phyloP scores from a whole-genome alignment of 2,329 filamentous ascomycete genomes.

The Fusarium sp. region DNA sequence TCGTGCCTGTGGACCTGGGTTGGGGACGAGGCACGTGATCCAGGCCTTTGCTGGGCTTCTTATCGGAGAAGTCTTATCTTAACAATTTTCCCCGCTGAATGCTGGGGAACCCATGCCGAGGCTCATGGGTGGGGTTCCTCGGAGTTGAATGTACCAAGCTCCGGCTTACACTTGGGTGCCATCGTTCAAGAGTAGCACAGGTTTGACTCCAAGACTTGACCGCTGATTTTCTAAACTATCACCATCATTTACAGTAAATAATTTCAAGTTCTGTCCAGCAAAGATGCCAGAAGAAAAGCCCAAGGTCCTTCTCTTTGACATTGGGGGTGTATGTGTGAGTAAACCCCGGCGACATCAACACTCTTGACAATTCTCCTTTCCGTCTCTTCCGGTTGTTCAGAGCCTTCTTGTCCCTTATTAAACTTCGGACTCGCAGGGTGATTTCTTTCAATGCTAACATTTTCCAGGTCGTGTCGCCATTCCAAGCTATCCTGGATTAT shows the following conservation, averaged over 20 bases:
- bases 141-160: constrained; percentile 13
- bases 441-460: not conserved
- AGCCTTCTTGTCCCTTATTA: not conserved
- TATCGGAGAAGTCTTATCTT: constrained; percentile 10
- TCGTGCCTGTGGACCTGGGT: constrained; percentile 49
- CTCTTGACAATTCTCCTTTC: not conserved
- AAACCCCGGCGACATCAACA: not conserved
- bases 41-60: too few relatives aligned
- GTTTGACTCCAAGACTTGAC: not conserved
- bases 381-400: not conserved
- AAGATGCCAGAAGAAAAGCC: constrained; percentile 60
- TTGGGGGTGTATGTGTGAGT: constrained; percentile 96
- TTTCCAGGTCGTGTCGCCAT: constrained; percentile 84
- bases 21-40: constrained; percentile 56
- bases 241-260: too few relatives aligned
- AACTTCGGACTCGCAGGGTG: fast-evolving
- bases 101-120: constrained; percentile 41
- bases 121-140: constrained; percentile 24
- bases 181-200: not conserved
- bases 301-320: constrained; percentile 89
- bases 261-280: not conserved
- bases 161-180: not conserved
- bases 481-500: constrained; percentile 93
- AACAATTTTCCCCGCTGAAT: not conserved
- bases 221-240: constrained; percentile 40